Conservation (phyloP, 306 rosid species). For the Cicer judaicum region DNA sequence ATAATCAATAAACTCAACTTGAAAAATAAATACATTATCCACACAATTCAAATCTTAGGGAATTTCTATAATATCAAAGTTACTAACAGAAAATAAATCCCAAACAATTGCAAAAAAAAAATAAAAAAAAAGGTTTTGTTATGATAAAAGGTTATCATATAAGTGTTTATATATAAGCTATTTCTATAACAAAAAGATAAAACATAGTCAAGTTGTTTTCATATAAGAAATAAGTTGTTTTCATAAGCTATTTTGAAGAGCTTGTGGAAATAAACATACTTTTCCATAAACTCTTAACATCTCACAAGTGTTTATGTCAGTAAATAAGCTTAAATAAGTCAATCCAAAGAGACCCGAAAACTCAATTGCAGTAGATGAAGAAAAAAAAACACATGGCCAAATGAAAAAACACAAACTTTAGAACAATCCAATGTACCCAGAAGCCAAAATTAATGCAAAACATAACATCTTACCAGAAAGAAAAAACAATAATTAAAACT, state of each 20-base stretch:
- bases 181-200: too few species aligned
- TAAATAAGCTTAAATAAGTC: too few species aligned
- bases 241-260: too few species aligned
- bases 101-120: constrained; percentile 7
- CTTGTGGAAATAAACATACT: too few species aligned
- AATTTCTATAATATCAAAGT: neutral
- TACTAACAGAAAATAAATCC: constrained; percentile 17
- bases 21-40: neutral
- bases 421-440: constrained; percentile 33
- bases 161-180: too few species aligned
- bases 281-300: too few species aligned
- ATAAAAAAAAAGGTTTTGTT: too few species aligned
- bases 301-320: too few species aligned
- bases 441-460: constrained; percentile 37
- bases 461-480: constrained; percentile 9
- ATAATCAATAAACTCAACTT: constrained; percentile 1
- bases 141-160: too few species aligned
- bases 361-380: constrained; percentile 24
- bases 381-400: neutral
- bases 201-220: too few species aligned
- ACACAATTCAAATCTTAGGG: neutral
- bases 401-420: constrained; percentile 29
- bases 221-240: too few species aligned
- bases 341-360: neutral
- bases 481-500: constrained; percentile 33